Evolutionary conservation across 257 asterid genomes (phyloP).

Genomic region (Solanum sparsipilum): DNA sequence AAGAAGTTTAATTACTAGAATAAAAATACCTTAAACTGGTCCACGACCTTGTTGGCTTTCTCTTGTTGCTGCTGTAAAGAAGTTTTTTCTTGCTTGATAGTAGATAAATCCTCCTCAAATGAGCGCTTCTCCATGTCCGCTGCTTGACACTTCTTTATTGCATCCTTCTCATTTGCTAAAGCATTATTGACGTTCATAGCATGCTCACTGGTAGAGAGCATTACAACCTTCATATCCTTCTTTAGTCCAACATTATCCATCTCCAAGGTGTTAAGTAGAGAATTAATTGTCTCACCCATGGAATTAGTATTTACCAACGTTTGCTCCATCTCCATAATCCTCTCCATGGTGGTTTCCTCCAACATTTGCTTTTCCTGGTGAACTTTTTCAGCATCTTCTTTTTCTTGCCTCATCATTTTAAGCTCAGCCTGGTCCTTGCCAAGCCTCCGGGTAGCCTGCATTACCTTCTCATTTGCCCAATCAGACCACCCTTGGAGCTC

Average conservation of each 20-base stretch:
- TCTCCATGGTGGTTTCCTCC: constrained; percentile 50
- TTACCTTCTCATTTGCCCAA: constrained; percentile 70
- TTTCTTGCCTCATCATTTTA: constrained; percentile 64
- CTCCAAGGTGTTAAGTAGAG: constrained; percentile 28
- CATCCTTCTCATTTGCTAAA: constrained; percentile 39
- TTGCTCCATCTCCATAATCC: constrained; percentile 56
- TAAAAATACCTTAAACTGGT: constrained; percentile 55
- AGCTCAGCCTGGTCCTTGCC: constrained; percentile 49
- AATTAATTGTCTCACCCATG: constrained; percentile 34
- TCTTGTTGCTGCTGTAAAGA: constrained; percentile 20
- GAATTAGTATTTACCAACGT: constrained; percentile 36
- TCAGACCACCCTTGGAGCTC: constrained; percentile 49
- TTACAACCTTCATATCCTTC: constrained; percentile 34
- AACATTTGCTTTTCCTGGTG: constrained; percentile 42
- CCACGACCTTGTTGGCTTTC: constrained; percentile 29
- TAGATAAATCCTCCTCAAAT: constrained; percentile 26
- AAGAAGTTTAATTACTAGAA: background rate
- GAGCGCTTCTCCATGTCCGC: constrained; percentile 31
- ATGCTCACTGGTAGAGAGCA: constrained; percentile 11
- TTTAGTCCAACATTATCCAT: constrained; percentile 31
- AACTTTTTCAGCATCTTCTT: constrained; percentile 39
- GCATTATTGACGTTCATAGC: constrained; percentile 30
- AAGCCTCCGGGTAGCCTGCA: constrained; percentile 63
- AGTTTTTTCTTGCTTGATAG: constrained; percentile 13
- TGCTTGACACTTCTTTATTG: constrained; percentile 32